These are phyloP conservation scores for Mycocalia duriaeana DNA, from an alignment of 1,284 basidiomycete genomes.

Conservation along the genomic window DNA sequence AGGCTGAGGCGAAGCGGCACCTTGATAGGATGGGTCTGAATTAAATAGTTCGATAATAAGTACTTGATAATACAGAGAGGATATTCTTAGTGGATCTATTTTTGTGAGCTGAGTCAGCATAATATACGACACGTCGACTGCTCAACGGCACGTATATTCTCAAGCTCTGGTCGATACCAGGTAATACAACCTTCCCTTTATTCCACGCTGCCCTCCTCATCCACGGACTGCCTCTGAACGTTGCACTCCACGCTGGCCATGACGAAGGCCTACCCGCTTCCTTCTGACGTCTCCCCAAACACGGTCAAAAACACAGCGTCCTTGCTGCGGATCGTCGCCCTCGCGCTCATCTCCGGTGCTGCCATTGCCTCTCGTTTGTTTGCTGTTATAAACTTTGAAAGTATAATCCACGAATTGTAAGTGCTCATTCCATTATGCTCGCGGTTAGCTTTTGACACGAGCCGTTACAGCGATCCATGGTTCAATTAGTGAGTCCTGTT, in stretches of 20 bases:
- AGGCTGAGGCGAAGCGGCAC: constrained; percentile 40
- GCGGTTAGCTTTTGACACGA: background rate
- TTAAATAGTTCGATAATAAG: too few species aligned
- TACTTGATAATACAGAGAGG: too few species aligned
- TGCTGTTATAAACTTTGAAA: constrained; percentile 97
- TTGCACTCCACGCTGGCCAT: constrained; percentile 34
- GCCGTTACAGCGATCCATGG: constrained; percentile 80
- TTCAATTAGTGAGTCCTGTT: constrained; percentile 83
- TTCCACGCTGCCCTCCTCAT: background rate
- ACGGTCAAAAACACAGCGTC: constrained; percentile 81
- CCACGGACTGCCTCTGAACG: background rate
- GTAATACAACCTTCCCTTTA: background rate
- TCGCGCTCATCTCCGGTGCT: constrained; percentile 85
- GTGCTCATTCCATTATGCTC: constrained; percentile 28
- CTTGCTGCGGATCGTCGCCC: constrained; percentile 80
- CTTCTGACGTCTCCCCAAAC: constrained; percentile 60
- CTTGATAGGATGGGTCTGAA: background rate
- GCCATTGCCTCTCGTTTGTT: constrained; percentile 95
- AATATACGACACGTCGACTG: background rate
- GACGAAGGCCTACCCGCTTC: constrained; percentile 65
- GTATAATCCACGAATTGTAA: constrained; percentile 98
- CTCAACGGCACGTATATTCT: background rate
- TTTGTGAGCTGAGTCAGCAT: background rate
- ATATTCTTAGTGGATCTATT: background rate
- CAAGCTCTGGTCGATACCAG: background rate